A percentile compares a stretch with the other conserved stretches of the same genome.
Conservation (phyloP, 192 early-diverging fungal genomes). For the Mycoemilia scoparia region DNA sequence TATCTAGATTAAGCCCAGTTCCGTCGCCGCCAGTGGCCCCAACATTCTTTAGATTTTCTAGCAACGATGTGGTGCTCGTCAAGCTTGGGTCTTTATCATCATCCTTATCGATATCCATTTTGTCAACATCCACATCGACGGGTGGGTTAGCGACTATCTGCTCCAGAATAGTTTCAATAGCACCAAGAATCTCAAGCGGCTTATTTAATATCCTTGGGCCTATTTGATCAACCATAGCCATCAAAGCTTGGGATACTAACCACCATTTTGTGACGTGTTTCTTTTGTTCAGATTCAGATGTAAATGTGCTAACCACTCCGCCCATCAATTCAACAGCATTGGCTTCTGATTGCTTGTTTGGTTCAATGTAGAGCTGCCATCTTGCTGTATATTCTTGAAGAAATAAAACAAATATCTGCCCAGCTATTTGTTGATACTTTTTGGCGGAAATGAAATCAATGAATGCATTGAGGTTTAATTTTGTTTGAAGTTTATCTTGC, state of each 20-base stretch:
- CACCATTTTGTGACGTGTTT: too few species aligned
- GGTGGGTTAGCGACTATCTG: slow-evolving; percentile 8
- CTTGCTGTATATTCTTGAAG: too few species aligned
- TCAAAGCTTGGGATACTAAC: slow-evolving; percentile 23
- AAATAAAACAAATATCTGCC: too few species aligned
- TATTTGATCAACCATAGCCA: slow-evolving; percentile 42
- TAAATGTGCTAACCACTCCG: too few species aligned
- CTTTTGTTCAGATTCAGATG: too few species aligned
- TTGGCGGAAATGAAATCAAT: too few species aligned
- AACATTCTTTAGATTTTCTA: slow-evolving; percentile 8
- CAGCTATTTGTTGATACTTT: too few species aligned
- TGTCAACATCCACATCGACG: not conserved
- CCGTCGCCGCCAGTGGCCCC: not conserved
- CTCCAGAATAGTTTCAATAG: slow-evolving; percentile 46
- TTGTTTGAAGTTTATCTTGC: too few species aligned
- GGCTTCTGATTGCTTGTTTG: too few species aligned
- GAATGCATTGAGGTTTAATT: too few species aligned
- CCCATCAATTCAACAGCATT: too few species aligned
- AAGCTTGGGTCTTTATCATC: slow-evolving; percentile 9
- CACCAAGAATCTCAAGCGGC: slow-evolving; percentile 53
- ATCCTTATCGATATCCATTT: not conserved
- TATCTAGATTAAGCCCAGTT: not conserved
- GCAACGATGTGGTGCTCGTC: slow-evolving; percentile 1
- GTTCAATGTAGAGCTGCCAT: too few species aligned
- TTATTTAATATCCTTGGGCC: slow-evolving; percentile 59